Conservation (phyloP, 148 eudicot genomes). For the Spergularia bocconei region DNA sequence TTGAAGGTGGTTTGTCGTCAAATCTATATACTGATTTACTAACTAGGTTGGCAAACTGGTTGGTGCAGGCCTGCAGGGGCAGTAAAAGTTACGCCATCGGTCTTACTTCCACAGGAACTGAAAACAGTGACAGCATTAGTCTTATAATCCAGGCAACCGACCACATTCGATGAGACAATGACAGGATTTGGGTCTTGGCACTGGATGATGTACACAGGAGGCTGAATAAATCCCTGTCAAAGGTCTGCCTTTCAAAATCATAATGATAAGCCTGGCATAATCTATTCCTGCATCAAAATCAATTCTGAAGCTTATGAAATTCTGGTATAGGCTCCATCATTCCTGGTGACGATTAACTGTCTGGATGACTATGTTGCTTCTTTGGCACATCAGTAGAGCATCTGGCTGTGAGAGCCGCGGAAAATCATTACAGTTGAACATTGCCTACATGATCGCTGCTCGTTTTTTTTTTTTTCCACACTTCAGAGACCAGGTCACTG, state of each 20-base stretch:
- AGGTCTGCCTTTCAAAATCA: no score
- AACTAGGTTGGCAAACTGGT: slow-evolving; percentile 5
- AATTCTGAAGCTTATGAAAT: no score
- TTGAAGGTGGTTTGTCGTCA: background rate
- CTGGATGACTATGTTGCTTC: no score
- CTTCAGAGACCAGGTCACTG: background rate
- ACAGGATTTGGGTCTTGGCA: background rate
- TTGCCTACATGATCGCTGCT: background rate
- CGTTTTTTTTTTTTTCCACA: background rate
- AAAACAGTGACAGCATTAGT: background rate
- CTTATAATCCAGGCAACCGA: background rate
- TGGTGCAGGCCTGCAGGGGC: background rate
- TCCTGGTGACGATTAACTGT: no score
- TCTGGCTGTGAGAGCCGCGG: no score
- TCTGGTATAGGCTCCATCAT: no score
- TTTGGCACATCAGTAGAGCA: no score
- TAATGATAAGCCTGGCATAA: no score
- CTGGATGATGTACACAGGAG: background rate
- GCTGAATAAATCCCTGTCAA: no score
- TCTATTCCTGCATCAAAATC: no score
- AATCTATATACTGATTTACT: slow-evolving; percentile 1
- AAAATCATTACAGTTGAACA: no score
- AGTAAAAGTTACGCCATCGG: background rate
- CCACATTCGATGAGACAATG: background rate
- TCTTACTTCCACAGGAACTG: background rate